Evolutionary conservation across 495 filamentous ascomycete genomes (phyloP).

Genomic region (Durotheca rogersii): DNA sequence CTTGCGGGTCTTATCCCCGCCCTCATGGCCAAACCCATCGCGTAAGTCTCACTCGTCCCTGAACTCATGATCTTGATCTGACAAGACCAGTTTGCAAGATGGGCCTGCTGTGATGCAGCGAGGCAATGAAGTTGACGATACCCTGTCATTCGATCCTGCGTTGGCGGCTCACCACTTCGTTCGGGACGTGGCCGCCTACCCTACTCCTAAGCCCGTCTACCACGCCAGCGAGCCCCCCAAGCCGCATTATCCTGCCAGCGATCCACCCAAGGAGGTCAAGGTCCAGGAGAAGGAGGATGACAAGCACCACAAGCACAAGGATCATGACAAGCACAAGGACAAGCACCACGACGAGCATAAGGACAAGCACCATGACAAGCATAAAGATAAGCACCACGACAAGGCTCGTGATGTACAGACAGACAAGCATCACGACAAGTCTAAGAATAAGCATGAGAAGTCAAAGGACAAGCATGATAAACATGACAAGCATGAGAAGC

Average conservation of each 20-base stretch:
- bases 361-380: neutral
- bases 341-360: no score
- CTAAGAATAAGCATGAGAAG: no score
- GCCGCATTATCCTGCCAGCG: no score
- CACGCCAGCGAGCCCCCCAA: no score
- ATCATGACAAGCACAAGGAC: no score
- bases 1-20: slow-evolving; percentile 24
- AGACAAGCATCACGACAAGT: no score
- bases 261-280: no score
- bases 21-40: slow-evolving; percentile 24
- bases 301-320: neutral
- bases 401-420: neutral
- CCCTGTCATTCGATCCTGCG: slow-evolving; percentile 1
- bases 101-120: neutral
- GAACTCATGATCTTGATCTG: neutral
- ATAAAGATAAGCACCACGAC: neutral
- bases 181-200: no score
- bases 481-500: neutral
- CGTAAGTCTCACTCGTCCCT: slow-evolving; percentile 7
- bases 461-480: no score
- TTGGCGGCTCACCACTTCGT: neutral
- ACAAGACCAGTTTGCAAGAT: slow-evolving; percentile 4
- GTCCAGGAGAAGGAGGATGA: no score
- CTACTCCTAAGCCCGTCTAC: no score
- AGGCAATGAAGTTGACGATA: neutral